Base-by-base conservation (phyloP, 2,329 filamentous ascomycete species). In the Acrodontium crateriforme region DNA sequence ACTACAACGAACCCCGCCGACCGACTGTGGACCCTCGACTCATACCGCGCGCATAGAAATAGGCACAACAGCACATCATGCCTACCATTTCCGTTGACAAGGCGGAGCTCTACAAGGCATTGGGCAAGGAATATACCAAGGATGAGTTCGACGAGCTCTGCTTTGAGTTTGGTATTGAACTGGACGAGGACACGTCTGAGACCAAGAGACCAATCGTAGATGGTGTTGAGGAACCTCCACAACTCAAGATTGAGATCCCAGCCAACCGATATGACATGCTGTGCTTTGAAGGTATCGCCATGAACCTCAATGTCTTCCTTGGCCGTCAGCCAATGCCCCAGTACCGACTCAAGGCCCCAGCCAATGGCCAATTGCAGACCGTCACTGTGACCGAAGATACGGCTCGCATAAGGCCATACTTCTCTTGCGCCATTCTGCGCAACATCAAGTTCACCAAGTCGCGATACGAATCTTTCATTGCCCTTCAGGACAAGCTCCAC, bases 161-260 rank as follows among this genome's bases (percentile, higher is more conserved):
- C 60, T 98, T 98, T 69, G 87, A 98, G 50, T 98, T 93, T 53
- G 85, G 85, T 62, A 91, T 98, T 53, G 89, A 98, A 59, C 71
- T 98, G 44, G 89, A 98, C 62, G 87, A 95, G 63, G 89, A 98
- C 39, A 89, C 81, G 27, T 78, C 82, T 43, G 67, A 81, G 47
- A 67, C 71, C 32, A 74, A 82, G 40, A 67, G 81, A 25, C 79
- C 80, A 17, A 62, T 78, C 33, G 69, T 80, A 47, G 69, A 83
- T 60, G 78, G 78, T 53, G 72, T 77, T 44, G 79, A 91, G 58
- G 82, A 92, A 59, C 73, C 82, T 28, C 78, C 89, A 31, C 82
- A 95, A 60, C 71, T 95, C 49, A 94, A 94, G 68, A 95, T 98
- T 52, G 87, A 95, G 58, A 92, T 95, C 47, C 84, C 85, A 38